Evolutionary conservation across 2,329 filamentous ascomycete species (phyloP).

Genomic region (Setomelanomma holmii): DNA sequence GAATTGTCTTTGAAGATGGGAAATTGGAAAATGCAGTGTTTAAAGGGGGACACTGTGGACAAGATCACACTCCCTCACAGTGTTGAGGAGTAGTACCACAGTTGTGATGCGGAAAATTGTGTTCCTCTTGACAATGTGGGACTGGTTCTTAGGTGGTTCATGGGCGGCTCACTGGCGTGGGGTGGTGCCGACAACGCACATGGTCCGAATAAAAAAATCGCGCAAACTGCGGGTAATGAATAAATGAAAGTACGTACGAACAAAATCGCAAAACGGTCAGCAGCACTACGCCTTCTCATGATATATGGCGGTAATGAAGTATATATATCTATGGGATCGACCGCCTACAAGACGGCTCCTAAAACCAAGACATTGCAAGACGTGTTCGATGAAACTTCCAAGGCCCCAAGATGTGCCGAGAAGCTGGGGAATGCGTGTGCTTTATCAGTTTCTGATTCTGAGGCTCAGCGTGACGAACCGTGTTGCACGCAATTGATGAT

Average conservation of each 20-base stretch:
- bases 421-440: constrained; percentile 7
- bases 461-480: constrained; percentile 4
- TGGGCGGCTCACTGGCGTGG: background rate
- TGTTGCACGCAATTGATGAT: constrained; percentile 6
- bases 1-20: background rate
- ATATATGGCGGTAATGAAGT: background rate
- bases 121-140: background rate
- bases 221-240: background rate
- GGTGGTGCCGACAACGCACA: background rate
- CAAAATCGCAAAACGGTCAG: background rate
- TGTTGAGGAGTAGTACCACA: background rate
- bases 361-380: constrained; percentile 10
- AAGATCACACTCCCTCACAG: too few relatives aligned
- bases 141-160: constrained; percentile 1
- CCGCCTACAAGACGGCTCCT: constrained; percentile 5
- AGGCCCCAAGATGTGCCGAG: constrained; percentile 7
- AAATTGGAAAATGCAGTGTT: background rate
- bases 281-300: background rate
- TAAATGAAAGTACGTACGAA: background rate
- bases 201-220: background rate
- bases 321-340: constrained; percentile 4
- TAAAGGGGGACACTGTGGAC: too few relatives aligned
- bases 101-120: constrained; percentile 3
- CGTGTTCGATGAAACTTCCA: constrained; percentile 8
- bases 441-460: constrained; percentile 5